phyloP scores from a whole-genome alignment of 169 alveolate genomes.

The Cryptosporidium bovis region DNA sequence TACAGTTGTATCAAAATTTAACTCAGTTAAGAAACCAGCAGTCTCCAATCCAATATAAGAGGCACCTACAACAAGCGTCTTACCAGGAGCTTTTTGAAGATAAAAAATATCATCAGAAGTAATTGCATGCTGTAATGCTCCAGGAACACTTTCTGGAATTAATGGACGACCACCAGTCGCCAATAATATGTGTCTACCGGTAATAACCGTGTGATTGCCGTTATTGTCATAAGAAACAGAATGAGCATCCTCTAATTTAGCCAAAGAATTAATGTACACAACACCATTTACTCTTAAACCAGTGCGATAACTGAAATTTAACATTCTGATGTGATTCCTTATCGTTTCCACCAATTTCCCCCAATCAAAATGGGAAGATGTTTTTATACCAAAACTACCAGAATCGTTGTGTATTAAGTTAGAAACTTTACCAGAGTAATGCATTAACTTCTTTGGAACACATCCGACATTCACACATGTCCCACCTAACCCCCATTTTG shows the following conservation, averaged over 20 bases:
- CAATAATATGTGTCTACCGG: constrained; percentile 90
- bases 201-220: constrained; percentile 83
- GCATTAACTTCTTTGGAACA: constrained; percentile 98
- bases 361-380: constrained; percentile 83
- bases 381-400: constrained; percentile 77
- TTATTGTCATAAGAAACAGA: constrained; percentile 80
- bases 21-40: constrained; percentile 95
- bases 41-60: constrained; percentile 98
- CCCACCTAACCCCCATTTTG: constrained; percentile 97
- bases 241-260: constrained; percentile 78
- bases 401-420: constrained; percentile 82
- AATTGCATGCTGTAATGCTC: constrained; percentile 90
- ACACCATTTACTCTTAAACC: constrained; percentile 87
- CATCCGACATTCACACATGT: constrained; percentile 99
- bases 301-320: constrained; percentile 93
- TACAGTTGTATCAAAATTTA: constrained; percentile 91
- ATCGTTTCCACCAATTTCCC: constrained; percentile 86
- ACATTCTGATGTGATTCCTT: constrained; percentile 89
- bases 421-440: constrained; percentile 91
- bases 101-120: constrained; percentile 97
- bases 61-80: constrained; percentile 96
- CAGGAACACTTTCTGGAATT: constrained; percentile 90
- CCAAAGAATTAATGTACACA: constrained; percentile 90
- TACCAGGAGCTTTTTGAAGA: constrained; percentile 91
- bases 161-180: constrained; percentile 97